Conservation (phyloP, 805 yeast species). For the Saccharomycopsis amapae region DNA sequence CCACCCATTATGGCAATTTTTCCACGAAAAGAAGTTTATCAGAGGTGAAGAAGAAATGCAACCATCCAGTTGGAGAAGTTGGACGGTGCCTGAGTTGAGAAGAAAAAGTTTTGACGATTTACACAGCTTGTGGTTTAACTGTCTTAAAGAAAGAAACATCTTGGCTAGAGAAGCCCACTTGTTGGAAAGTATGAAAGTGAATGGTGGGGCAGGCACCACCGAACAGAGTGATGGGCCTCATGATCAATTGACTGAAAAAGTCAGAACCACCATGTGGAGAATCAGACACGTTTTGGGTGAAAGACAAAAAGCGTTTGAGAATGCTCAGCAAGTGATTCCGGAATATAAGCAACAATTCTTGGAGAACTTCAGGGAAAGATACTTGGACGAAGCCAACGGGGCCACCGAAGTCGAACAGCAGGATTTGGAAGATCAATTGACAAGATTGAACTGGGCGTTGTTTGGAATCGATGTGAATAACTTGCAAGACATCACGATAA, state of each 20-base stretch:
- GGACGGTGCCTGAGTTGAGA: slow-evolving; percentile 86
- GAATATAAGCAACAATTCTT: slow-evolving; percentile 42
- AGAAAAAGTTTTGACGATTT: slow-evolving; percentile 87
- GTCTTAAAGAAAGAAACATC: slow-evolving; percentile 75
- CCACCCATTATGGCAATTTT: slow-evolving; percentile 96
- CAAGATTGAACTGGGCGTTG: slow-evolving; percentile 72
- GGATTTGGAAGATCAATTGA: slow-evolving; percentile 60
- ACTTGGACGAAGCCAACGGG: slow-evolving; percentile 31
- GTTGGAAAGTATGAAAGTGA: slow-evolving; percentile 30
- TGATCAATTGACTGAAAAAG: slow-evolving; percentile 33
- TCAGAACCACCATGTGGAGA: slow-evolving; percentile 63
- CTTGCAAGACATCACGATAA: slow-evolving; percentile 27
- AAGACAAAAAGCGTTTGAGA: slow-evolving; percentile 63
- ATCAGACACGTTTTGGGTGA: slow-evolving; percentile 85
- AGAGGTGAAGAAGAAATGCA: slow-evolving; percentile 51
- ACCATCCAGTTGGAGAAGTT: slow-evolving; percentile 54
- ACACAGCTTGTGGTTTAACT: slow-evolving; percentile 85
- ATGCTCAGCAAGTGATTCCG: slow-evolving; percentile 43
- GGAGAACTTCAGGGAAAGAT: slow-evolving; percentile 49
- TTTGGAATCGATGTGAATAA: slow-evolving; percentile 62
- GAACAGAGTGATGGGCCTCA: neutral
- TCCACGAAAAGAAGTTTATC: slow-evolving; percentile 53
- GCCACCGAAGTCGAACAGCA: slow-evolving; percentile 39
- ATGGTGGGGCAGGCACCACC: slow-evolving; percentile 22
- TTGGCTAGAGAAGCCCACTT: slow-evolving; percentile 69